A percentile compares a stretch with the other conserved stretches of the same genome.
Conservation (phyloP, 108 stramenopile species). For the Cyclotella sp. region DNA sequence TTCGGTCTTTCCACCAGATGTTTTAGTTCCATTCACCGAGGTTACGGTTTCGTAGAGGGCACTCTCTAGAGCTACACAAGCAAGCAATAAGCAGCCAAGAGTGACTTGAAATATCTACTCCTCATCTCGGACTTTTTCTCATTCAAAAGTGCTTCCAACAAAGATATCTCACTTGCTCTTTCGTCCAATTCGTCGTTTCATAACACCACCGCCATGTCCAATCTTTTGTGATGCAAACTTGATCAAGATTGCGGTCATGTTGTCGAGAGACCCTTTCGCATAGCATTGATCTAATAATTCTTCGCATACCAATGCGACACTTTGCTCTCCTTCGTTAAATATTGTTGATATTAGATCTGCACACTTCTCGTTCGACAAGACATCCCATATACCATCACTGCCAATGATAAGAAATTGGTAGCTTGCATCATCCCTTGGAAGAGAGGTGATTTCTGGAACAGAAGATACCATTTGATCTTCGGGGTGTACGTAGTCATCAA, state of each 20-base stretch:
- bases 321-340: conserved; percentile 65
- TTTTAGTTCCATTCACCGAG: no score
- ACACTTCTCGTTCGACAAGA: conserved; percentile 80
- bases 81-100: no score
- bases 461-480: conserved; percentile 86
- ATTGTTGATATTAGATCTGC: conserved; percentile 72
- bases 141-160: no score
- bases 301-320: conserved; percentile 75
- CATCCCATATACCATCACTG: conserved; percentile 98
- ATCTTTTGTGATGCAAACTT: conserved; percentile 30
- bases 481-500: conserved; percentile 45
- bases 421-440: conserved; percentile 51
- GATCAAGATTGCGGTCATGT: conserved; percentile 66
- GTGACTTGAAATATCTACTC: no score
- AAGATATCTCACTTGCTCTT: background rate
- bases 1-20: conserved; percentile 84
- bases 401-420: conserved; percentile 91
- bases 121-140: no score
- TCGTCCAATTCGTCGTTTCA: conserved; percentile 28
- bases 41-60: no score
- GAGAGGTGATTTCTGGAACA: conserved; percentile 73
- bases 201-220: conserved; percentile 43
- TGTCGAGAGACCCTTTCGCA: conserved; percentile 74
- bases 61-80: no score
- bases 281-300: conserved; percentile 77